These are phyloP conservation scores for Plasmodium reichenowi DNA, from an alignment of 169 alveolate genomes.

Conservation along the genomic window DNA sequence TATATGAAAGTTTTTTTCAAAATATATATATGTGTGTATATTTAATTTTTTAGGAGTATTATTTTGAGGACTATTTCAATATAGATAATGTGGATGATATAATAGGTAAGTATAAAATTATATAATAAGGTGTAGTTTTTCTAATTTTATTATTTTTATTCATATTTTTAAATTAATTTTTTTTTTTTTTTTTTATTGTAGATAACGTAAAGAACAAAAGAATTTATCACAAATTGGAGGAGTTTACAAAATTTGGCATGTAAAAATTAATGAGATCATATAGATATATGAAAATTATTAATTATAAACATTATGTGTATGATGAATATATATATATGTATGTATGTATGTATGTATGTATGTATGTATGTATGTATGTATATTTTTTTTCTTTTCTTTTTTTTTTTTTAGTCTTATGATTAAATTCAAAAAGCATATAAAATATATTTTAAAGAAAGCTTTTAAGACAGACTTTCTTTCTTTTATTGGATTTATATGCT, in stretches of 20 bases:
- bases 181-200: conserved; percentile 1
- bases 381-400: background rate
- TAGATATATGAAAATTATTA: too few relatives aligned
- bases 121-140: background rate
- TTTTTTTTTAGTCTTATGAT: conserved; percentile 14
- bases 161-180: background rate
- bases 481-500: conserved; percentile 43
- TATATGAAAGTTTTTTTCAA: too few relatives aligned
- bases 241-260: conserved; percentile 30
- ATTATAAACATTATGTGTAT: background rate
- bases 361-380: background rate
- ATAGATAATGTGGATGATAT: conserved; percentile 20
- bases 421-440: conserved; percentile 30
- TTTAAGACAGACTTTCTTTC: conserved; percentile 34
- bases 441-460: conserved; percentile 39
- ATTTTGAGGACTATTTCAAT: conserved; percentile 40
- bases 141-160: background rate
- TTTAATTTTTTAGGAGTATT: conserved; percentile 24
- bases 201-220: conserved; percentile 26
- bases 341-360: background rate
- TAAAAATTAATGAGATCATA: background rate
- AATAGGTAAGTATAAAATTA: conserved; percentile 10
- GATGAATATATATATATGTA: background rate
- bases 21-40: background rate
- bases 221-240: conserved; percentile 27